Base-by-base conservation (phyloP, 2,329 filamentous ascomycete genomes). In the Botryotinia convoluta region DNA sequence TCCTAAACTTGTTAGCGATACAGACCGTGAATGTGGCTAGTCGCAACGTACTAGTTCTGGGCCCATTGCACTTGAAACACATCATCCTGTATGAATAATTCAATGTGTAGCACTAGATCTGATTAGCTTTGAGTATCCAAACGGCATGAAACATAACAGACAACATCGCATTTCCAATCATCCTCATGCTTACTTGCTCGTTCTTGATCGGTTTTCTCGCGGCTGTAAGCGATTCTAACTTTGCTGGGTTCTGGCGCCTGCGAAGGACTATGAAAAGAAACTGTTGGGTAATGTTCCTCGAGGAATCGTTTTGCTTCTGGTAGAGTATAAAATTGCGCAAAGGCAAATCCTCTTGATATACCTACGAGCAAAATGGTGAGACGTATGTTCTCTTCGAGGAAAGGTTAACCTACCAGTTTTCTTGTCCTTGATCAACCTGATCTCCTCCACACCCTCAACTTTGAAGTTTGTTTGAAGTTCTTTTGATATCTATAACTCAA, bases 1-100 rank as follows among this genome's bases (percentile, higher is more conserved):
- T 78, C 75, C 82, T 82, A 65, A 69, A 22, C 76, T 73, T 18
- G 45, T 81, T 64, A 81, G 82, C 79, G 29, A 54, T 29, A 48
- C 16, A 26, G 44, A 37, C 10, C 14, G 12, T 29, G 39, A 45
- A 5, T 39, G 37, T 39, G 44, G 16, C 60, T 44, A 4, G 39
- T n/a, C 6, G 26, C 16, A 35, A 45, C 84, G 77, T 81, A 88
- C 87, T 85, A 74, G 85, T 84, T 78, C 85, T 84, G 29, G 85
- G 84, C 16, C 84, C 83, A 77, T 89, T 87, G 78, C 89, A 91
- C 62, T 87, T 85, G 78, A 88, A 90, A 78, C 89, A 91, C 72
- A 85, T 83, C 22, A 83, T 81, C 61, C 89, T 84, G 64, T 86
- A 85, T 8, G 87, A 83, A 76, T 87, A 91, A 77, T 91, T 91